Percentiles rank a stretch among this genome's conserved stretches.
Conservation (phyloP, 2,329 filamentous ascomycete species). For the Aspergillus latus region DNA sequence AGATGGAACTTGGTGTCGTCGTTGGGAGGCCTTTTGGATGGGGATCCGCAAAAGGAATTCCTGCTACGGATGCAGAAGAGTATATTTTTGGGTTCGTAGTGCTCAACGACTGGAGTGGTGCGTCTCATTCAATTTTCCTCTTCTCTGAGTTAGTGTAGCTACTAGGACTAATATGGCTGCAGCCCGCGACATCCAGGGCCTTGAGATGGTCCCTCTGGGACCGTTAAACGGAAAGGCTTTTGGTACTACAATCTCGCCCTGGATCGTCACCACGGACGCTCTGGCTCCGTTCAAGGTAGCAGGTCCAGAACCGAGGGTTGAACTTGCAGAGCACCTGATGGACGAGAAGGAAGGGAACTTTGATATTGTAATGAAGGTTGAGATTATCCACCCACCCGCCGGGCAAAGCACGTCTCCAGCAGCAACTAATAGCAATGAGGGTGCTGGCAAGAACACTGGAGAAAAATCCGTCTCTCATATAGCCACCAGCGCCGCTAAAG, state of each 20-base stretch:
- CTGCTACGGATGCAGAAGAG: constrained; percentile 52
- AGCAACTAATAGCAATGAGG: neutral
- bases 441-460: neutral
- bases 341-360: constrained; percentile 22
- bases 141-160: neutral
- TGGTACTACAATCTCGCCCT: constrained; percentile 60
- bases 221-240: constrained; percentile 64
- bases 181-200: constrained; percentile 56
- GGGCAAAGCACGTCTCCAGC: neutral
- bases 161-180: neutral
- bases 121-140: neutral
- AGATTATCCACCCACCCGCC: constrained; percentile 13
- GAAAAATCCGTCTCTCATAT: neutral
- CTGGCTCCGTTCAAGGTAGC: constrained; percentile 37
- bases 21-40: constrained; percentile 43
- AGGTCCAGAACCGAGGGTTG: constrained; percentile 19
- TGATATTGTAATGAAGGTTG: constrained; percentile 25
- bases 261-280: constrained; percentile 62
- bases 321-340: constrained; percentile 21
- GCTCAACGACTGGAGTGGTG: constrained; percentile 59
- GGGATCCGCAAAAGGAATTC: constrained; percentile 37
- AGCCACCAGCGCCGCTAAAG: constrained; percentile 19
- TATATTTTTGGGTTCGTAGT: constrained; percentile 64
- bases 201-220: constrained; percentile 62
- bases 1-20: constrained; percentile 48